Evolutionary conservation across 2,329 filamentous ascomycete genomes (phyloP).

Genomic region (Phyllosticta citrichinensis): DNA sequence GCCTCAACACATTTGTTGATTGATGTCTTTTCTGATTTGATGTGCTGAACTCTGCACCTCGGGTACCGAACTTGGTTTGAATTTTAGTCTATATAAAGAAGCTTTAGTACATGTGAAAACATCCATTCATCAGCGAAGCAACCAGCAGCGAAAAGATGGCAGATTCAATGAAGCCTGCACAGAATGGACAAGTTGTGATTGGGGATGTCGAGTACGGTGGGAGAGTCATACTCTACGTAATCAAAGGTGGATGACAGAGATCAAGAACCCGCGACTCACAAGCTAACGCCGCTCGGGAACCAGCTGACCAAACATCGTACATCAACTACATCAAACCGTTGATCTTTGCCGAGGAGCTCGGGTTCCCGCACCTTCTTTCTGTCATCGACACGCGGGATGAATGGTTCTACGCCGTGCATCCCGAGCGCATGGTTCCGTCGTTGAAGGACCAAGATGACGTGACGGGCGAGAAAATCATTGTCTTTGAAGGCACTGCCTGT

Average conservation of each 20-base stretch:
- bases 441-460: slow-evolving; percentile 23
- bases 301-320: slow-evolving; percentile 26
- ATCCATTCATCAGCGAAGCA: no score
- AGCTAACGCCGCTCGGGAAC: no score
- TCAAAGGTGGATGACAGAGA: slow-evolving; percentile 16
- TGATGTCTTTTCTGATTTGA: no score
- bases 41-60: no score
- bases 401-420: slow-evolving; percentile 27
- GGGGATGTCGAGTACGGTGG: slow-evolving; percentile 15
- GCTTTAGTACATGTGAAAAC: no score
- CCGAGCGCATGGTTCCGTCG: slow-evolving; percentile 27
- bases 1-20: no score
- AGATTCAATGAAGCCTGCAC: no score
- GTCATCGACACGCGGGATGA: slow-evolving; percentile 25
- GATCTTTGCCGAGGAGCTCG: slow-evolving; percentile 27
- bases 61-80: no score
- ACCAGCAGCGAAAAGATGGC: no score
- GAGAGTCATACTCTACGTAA: slow-evolving; percentile 19
- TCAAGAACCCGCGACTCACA: not conserved
- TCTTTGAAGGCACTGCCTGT: slow-evolving; percentile 31
- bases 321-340: slow-evolving; percentile 34
- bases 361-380: slow-evolving; percentile 22
- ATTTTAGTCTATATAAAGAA: no score
- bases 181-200: slow-evolving; percentile 1
- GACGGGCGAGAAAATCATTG: slow-evolving; percentile 20